Percentiles rank a stretch among this genome's conserved stretches.
phyloP scores from a whole-genome alignment of 176 grass and related monocot genomes.

The Bromus sterilis region DNA sequence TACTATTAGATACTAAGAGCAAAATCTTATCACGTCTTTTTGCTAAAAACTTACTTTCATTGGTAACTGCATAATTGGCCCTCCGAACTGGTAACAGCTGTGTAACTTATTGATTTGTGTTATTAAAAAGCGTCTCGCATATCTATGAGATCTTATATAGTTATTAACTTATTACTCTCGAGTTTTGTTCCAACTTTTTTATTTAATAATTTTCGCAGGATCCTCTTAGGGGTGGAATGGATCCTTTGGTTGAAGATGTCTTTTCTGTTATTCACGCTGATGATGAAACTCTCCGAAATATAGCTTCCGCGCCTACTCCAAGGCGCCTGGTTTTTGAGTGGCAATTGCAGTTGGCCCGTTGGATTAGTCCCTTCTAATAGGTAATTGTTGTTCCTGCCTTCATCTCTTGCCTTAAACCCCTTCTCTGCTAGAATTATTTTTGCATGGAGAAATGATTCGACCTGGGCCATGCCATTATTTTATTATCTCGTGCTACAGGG shows the following conservation, averaged over 20 bases:
- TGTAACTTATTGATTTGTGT: constrained; percentile 1
- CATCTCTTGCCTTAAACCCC: neutral
- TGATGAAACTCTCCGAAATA: constrained; percentile 31
- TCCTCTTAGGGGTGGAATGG: constrained; percentile 94
- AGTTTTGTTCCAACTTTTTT: constrained; percentile 10
- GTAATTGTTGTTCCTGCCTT: constrained; percentile 9
- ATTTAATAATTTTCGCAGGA: constrained; percentile 42
- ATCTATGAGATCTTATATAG: constrained; percentile 5
- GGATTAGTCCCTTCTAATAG: constrained; percentile 90
- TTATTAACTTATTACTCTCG: neutral
- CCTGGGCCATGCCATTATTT: neutral
- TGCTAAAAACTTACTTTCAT: neutral
- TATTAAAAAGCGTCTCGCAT: neutral
- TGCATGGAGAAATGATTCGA: too few species aligned
- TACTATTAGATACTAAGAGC: neutral
- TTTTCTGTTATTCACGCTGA: constrained; percentile 57
- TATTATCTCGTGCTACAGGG: neutral
- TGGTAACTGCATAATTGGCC: neutral
- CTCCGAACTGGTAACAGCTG: neutral
- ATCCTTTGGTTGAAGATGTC: constrained; percentile 83
- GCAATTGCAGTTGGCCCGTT: constrained; percentile 77
- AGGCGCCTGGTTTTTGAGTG: constrained; percentile 68
- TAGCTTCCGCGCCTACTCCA: constrained; percentile 40
- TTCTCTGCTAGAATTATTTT: neutral
- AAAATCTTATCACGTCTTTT: neutral